phyloP scores from a whole-genome alignment of 257 asterid species.

The Solanum arcanum region DNA sequence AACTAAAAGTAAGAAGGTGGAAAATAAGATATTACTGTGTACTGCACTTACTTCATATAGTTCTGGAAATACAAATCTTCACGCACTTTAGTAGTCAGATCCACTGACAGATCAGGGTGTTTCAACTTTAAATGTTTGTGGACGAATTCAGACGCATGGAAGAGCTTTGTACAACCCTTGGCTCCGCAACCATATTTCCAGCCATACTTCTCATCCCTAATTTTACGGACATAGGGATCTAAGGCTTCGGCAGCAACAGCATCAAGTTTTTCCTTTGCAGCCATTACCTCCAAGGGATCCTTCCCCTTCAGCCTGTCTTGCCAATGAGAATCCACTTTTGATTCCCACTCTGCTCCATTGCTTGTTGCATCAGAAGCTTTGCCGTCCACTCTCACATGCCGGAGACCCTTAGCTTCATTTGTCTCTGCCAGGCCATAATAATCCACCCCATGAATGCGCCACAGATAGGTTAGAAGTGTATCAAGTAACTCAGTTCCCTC shows the following conservation, averaged over 20 bases:
- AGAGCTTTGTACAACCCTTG: constrained; percentile 98
- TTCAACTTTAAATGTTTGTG: constrained; percentile 90
- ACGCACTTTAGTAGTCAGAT: constrained; percentile 71
- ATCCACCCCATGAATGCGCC: constrained; percentile 98
- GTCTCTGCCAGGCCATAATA: constrained; percentile 81
- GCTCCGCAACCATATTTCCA: constrained; percentile 99
- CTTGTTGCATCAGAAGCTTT: constrained; percentile 37
- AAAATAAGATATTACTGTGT: neutral
- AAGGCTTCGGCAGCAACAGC: constrained; percentile 79
- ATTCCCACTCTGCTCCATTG: constrained; percentile 78
- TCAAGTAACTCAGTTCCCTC: constrained; percentile 93
- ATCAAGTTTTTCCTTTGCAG: constrained; percentile 91
- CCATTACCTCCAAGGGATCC: constrained; percentile 88
- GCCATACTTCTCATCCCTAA: constrained; percentile 98
- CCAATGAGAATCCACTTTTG: constrained; percentile 72
- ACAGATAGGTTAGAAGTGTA: constrained; percentile 83
- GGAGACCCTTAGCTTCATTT: constrained; percentile 82
- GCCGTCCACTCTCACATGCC: constrained; percentile 69
- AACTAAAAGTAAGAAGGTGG: neutral
- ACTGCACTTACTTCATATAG: constrained; percentile 74
- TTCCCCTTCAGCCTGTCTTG: constrained; percentile 79
- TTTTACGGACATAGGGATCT: constrained; percentile 87
- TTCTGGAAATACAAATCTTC: constrained; percentile 86
- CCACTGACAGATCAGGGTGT: constrained; percentile 73
- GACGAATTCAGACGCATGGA: constrained; percentile 93